These are phyloP conservation scores for Mycena maculata DNA, from an alignment of 768 basidiomycete species.

Conservation along the genomic window DNA sequence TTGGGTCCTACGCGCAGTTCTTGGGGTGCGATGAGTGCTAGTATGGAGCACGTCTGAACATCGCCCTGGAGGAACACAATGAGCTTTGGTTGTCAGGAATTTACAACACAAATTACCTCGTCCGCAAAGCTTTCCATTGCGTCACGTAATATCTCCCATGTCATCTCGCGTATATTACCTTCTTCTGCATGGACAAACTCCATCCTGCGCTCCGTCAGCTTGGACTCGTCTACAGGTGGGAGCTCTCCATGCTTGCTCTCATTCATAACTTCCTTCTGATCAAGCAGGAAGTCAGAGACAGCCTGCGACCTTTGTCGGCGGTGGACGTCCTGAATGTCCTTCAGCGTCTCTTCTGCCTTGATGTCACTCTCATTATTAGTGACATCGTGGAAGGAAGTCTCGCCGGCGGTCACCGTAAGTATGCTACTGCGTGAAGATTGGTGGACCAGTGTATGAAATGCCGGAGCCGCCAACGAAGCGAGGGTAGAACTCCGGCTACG, in stretches of 20 bases:
- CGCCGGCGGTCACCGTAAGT: slow-evolving; percentile 74
- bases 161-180: slow-evolving; percentile 59
- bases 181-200: slow-evolving; percentile 64
- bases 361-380: slow-evolving; percentile 30
- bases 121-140: slow-evolving; percentile 72
- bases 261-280: slow-evolving; percentile 36
- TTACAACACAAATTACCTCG: slow-evolving; percentile 56
- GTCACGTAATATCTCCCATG: slow-evolving; percentile 66
- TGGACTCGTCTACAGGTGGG: slow-evolving; percentile 20
- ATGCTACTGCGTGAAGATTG: slow-evolving; percentile 75
- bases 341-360: slow-evolving; percentile 44
- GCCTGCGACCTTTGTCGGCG: slow-evolving; percentile 46
- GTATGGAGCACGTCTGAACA: slow-evolving; percentile 82
- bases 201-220: slow-evolving; percentile 52
- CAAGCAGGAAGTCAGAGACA: slow-evolving; percentile 44
- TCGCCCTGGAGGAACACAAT: slow-evolving; percentile 72
- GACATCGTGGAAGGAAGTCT: slow-evolving; percentile 52
- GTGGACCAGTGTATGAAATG: slow-evolving; percentile 49
- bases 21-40: slow-evolving; percentile 68
- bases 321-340: slow-evolving; percentile 42
- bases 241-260: slow-evolving; percentile 12
- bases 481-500: slow-evolving; percentile 76
- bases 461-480: slow-evolving; percentile 65
- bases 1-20: slow-evolving; percentile 64
- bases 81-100: background rate